A percentile compares a stretch with the other conserved stretches of the same genome.
Conservation (phyloP, 345 rosid genomes). For the Passiflora organensis region DNA sequence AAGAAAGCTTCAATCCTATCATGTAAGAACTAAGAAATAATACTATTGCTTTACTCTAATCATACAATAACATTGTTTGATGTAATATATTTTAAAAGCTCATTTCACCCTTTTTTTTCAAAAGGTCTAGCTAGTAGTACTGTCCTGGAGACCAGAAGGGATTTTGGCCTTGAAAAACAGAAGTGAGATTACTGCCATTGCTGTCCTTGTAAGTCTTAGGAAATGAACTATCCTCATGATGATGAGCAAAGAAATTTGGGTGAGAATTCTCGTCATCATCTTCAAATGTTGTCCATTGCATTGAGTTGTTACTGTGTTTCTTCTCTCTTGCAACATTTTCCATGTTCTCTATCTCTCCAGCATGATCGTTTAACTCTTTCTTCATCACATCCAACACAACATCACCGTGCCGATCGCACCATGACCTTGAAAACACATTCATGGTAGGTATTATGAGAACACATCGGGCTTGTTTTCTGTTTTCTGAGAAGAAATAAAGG, state of each 20-base stretch:
- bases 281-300: slow-evolving; percentile 54
- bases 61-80: too few species aligned
- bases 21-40: too few species aligned
- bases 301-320: slow-evolving; percentile 31
- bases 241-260: slow-evolving; percentile 47
- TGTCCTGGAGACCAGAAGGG: slow-evolving; percentile 24
- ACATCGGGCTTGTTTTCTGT: too few species aligned
- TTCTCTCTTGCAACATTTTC: slow-evolving; percentile 42
- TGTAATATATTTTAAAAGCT: too few species aligned
- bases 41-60: too few species aligned
- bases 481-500: too few species aligned
- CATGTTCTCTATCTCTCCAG: slow-evolving; percentile 59
- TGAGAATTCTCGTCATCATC: slow-evolving; percentile 49
- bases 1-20: too few species aligned
- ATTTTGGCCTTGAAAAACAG: slow-evolving; percentile 14
- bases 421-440: slow-evolving; percentile 35
- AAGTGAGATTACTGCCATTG: slow-evolving; percentile 14
- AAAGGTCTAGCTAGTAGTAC: too few species aligned
- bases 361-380: slow-evolving; percentile 72
- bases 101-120: too few species aligned
- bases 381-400: slow-evolving; percentile 65
- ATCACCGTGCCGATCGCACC: slow-evolving; percentile 66
- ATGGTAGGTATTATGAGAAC: too few species aligned
- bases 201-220: not conserved
- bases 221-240: not conserved